These are phyloP conservation scores for Mrakia blollopis DNA, from an alignment of 768 basidiomycete genomes.

Conservation along the genomic window DNA sequence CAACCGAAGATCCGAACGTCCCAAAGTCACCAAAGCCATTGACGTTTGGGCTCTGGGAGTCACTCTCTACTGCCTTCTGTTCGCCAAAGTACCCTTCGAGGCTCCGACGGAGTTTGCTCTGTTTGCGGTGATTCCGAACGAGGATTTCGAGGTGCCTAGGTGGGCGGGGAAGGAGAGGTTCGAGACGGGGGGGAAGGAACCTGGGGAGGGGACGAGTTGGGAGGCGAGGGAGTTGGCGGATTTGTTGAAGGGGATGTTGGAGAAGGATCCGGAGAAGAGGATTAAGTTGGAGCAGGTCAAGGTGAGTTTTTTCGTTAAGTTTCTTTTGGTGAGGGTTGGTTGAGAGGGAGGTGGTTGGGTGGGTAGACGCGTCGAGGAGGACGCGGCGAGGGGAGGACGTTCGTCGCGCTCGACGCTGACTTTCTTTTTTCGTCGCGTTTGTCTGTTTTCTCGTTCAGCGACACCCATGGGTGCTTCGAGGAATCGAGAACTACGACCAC, in stretches of 20 bases:
- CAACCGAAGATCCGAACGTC: constrained; percentile 30
- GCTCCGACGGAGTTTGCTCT: constrained; percentile 67
- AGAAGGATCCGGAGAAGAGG: constrained; percentile 70
- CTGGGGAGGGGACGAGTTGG: constrained; percentile 29
- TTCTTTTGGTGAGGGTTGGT: not conserved
- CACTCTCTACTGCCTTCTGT: constrained; percentile 88
- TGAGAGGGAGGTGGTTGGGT: not conserved
- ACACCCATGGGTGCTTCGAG: constrained; percentile 62
- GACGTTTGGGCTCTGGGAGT: constrained; percentile 98
- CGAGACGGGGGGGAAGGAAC: constrained; percentile 57
- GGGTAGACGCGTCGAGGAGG: not conserved
- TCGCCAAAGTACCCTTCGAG: constrained; percentile 76
- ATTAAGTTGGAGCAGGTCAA: constrained; percentile 79
- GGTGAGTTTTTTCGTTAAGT: constrained; percentile 50
- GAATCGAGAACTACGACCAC: constrained; percentile 58
- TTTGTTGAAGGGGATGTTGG: constrained; percentile 67
- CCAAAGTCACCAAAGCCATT: constrained; percentile 79
- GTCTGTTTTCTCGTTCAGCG: constrained; percentile 32
- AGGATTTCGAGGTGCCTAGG: constrained; percentile 63
- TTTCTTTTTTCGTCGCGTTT: not conserved
- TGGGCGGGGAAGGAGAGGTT: constrained; percentile 68
- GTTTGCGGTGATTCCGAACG: constrained; percentile 71
- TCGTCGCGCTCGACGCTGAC: not conserved
- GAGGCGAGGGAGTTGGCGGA: constrained; percentile 63
- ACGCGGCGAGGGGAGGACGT: not conserved